These are phyloP conservation scores for Penicillium samsonianum DNA, from an alignment of 495 filamentous ascomycete genomes.

Conservation along the genomic window DNA sequence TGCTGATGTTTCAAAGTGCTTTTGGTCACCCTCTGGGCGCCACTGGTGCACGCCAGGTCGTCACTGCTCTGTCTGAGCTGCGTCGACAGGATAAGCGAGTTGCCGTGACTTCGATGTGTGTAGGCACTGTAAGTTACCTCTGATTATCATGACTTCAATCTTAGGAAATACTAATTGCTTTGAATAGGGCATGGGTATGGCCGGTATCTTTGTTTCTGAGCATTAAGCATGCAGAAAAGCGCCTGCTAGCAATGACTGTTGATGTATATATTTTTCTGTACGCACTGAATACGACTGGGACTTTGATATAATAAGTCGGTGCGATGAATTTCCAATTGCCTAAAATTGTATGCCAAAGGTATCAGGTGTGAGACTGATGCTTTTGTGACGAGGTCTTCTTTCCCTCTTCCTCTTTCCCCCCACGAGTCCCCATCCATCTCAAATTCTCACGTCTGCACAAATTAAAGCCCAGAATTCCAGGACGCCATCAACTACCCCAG, in stretches of 20 bases:
- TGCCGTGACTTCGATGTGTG: slow-evolving; percentile 83
- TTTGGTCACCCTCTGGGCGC: slow-evolving; percentile 80
- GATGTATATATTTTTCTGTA: slow-evolving; percentile 7
- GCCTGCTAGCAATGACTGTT: background rate
- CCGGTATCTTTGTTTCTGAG: slow-evolving; percentile 55
- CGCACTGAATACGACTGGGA: background rate
- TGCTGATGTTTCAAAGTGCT: slow-evolving; percentile 44
- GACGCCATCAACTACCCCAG: too few relatives aligned
- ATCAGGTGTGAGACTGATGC: too few relatives aligned
- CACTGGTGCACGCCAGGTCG: slow-evolving; percentile 78
- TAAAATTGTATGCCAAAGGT: too few relatives aligned
- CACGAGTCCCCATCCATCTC: too few relatives aligned
- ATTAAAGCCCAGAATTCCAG: too few relatives aligned
- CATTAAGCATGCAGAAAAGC: slow-evolving; percentile 29
- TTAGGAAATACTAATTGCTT: slow-evolving; percentile 12
- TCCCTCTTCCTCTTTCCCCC: too few relatives aligned
- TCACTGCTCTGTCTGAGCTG: slow-evolving; percentile 79
- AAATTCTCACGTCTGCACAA: too few relatives aligned
- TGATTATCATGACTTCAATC: background rate
- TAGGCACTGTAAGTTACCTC: slow-evolving; percentile 62
- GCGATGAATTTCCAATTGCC: too few relatives aligned
- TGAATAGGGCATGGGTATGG: slow-evolving; percentile 57
- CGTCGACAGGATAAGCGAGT: slow-evolving; percentile 77
- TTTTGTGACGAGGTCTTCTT: too few relatives aligned
- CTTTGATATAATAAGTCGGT: background rate